Evolutionary conservation across 805 yeast species (phyloP), one percentile per base, ranked within the genome.

Genomic region (Metschnikowia borealis): DNA sequence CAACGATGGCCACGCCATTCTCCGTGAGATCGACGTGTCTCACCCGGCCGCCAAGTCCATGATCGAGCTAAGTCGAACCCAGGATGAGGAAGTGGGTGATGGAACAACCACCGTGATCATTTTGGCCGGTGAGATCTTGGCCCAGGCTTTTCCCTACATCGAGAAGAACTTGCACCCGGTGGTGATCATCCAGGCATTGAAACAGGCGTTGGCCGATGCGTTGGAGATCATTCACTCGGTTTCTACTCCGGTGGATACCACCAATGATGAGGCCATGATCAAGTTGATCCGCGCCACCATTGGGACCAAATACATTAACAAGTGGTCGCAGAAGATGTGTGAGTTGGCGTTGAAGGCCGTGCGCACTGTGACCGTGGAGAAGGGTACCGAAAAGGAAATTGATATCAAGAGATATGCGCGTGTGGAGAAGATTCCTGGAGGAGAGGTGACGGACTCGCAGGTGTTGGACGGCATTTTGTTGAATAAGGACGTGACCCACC

Each of bases 41-140:
- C 99, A 94, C 67, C 99, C 99, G 10, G 99, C 99, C 4, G 99
- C 99, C 43, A 94, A 94, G 72, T 87, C 96, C 32, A 94, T 94
- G 98, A 87, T 94, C 64, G 99, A 94, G 72, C 80, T 94, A 58
- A 84, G 94, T 62, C 82, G 99, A 73, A 91, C 99, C 6, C 97
- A 92, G 74, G 99, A 92, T 66, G 99, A 92, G 73, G 99, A 92
- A 73, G 99, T 82, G 51, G 99, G 99, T 50, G 99, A 94, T 64
- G 98, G 98, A 54, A 91, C 99, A 53, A 94, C 99, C 23, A 86
- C 97, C 7, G 99, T 94, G 48, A 94, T 94, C 63, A 92, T 94
- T 55, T 75, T 92, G 50, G 98, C 99, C 17, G 99, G 99, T 56
- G 99, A 94, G 68, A 89, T 94, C 51, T 76, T 94, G 54, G 96